These are phyloP conservation scores for Vicia faba DNA, from an alignment of 306 rosid genomes.

Conservation along the genomic window DNA sequence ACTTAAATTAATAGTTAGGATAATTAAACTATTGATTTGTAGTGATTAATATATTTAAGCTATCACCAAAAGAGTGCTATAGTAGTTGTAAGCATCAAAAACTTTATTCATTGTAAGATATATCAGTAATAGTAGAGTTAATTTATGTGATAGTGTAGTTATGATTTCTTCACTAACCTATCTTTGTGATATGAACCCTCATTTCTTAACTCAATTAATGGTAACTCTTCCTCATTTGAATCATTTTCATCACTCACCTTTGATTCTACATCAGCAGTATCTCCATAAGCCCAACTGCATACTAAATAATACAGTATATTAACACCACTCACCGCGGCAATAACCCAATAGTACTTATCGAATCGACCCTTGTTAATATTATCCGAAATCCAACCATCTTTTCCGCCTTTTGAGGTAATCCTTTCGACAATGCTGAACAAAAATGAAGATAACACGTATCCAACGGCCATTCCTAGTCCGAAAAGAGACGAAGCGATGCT, in stretches of 20 bases:
- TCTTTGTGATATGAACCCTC: not conserved
- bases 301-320: constrained; percentile 16
- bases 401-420: not conserved
- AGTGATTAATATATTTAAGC: too few relatives aligned
- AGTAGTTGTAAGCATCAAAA: too few relatives aligned
- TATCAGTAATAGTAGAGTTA: not conserved
- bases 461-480: constrained; percentile 16
- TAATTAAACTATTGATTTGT: too few relatives aligned
- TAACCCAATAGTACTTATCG: constrained; percentile 18
- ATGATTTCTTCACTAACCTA: not conserved
- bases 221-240: constrained; percentile 21
- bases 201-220: constrained; percentile 1
- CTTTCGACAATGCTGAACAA: constrained; percentile 7
- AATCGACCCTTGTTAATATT: constrained; percentile 30
- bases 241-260: constrained; percentile 1
- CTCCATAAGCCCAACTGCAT: constrained; percentile 27
- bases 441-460: constrained; percentile 4
- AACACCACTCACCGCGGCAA: constrained; percentile 20
- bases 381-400: constrained; percentile 25
- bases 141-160: not conserved
- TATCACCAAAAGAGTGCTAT: too few relatives aligned
- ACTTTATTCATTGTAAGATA: too few relatives aligned
- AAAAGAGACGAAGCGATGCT: constrained; percentile 18
- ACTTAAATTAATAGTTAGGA: too few relatives aligned
- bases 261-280: constrained; percentile 22